These are phyloP conservation scores for Pseudogymnoascus sp. DNA, from an alignment of 2,329 filamentous ascomycete species.

Conservation along the genomic window DNA sequence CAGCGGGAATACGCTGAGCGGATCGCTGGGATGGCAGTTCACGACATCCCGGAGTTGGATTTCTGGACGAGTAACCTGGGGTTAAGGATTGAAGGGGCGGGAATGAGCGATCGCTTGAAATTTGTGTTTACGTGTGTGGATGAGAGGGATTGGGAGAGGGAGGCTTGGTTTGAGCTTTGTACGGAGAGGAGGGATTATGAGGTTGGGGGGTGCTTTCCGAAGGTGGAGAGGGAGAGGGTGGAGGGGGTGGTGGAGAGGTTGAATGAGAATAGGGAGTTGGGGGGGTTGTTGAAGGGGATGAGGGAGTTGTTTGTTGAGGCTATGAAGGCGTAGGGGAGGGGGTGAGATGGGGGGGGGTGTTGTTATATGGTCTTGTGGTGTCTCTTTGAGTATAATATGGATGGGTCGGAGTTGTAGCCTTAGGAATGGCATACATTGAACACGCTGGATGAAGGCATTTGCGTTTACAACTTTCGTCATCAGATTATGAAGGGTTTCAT, in stretches of 20 bases:
- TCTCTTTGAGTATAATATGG: background rate
- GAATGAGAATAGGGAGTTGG: conserved; percentile 71
- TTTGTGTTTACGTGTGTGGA: conserved; percentile 85
- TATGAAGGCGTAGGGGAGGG: conserved; percentile 31
- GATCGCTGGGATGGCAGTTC: conserved; percentile 72
- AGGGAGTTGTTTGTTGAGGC: conserved; percentile 65
- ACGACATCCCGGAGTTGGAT: conserved; percentile 86
- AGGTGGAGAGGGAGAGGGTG: conserved; percentile 68
- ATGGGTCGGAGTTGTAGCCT: background rate
- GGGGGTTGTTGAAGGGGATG: conserved; percentile 71
- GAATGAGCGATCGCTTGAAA: conserved; percentile 73
- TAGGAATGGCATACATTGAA: background rate
- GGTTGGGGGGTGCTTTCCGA: conserved; percentile 71
- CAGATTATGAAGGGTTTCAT: background rate
- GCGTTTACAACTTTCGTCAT: background rate
- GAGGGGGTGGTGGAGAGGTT: conserved; percentile 69
- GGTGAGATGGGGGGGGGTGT: background rate
- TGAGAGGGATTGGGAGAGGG: conserved; percentile 76
- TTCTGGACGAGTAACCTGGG: conserved; percentile 94
- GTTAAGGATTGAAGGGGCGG: conserved; percentile 80
- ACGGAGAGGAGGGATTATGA: conserved; percentile 77
- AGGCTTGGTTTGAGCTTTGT: conserved; percentile 89
- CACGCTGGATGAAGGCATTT: background rate
- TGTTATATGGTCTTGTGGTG: background rate
- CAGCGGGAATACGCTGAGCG: conserved; percentile 64